Conservation (phyloP, 208 protist species). For the Crithidia mellificae region DNA sequence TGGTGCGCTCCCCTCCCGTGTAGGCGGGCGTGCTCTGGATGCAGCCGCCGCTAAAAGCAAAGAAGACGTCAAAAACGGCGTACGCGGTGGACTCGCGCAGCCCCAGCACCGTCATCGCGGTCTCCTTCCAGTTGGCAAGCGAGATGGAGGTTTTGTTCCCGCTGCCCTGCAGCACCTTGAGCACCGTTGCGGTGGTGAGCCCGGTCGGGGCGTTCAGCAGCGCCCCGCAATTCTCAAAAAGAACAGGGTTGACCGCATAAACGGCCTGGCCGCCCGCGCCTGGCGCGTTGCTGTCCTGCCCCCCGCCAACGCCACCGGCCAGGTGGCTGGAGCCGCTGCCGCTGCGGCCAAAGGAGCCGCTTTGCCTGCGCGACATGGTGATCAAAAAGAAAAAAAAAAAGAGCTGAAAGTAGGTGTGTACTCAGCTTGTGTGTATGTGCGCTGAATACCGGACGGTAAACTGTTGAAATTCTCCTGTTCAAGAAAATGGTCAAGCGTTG, state of each 20-base stretch:
- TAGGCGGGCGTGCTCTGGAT: conserved; percentile 67
- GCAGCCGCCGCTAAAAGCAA: conserved; percentile 77
- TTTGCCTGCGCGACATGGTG: conserved; percentile 25
- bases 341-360: conserved; percentile 32
- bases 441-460: no score
- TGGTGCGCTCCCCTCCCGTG: conserved; percentile 44
- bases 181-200: conserved; percentile 72
- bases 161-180: conserved; percentile 70
- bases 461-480: no score
- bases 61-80: conserved; percentile 88
- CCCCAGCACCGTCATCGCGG: conserved; percentile 65
- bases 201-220: conserved; percentile 71
- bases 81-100: conserved; percentile 69
- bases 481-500: no score
- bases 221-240: conserved; percentile 83
- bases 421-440: no score
- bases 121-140: conserved; percentile 75
- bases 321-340: conserved; percentile 27
- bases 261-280: conserved; percentile 45
- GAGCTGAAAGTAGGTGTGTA: no score
- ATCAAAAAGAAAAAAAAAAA: neutral
- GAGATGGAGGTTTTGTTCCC: conserved; percentile 78
- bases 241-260: conserved; percentile 82
- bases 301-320: neutral
- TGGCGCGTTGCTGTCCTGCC: conserved; percentile 20